Percentiles rank a stretch among this genome's conserved stretches.
Evolutionary conservation across 345 rosid genomes (phyloP).

Genomic region (Populus davidiana): DNA sequence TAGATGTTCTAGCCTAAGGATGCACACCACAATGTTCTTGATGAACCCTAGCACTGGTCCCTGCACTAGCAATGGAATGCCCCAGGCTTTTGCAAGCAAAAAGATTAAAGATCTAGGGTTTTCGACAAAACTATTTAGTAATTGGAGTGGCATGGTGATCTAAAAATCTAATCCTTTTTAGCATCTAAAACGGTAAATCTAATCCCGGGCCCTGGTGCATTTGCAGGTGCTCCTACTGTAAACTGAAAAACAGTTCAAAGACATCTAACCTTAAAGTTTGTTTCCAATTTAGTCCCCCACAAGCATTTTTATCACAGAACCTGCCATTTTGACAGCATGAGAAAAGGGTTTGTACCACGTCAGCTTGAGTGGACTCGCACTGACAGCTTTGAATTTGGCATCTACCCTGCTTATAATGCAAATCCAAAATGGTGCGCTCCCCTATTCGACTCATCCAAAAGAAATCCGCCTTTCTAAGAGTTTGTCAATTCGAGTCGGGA

Average conservation of each 20-base stretch:
- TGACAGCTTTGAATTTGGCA: slow-evolving; percentile 1
- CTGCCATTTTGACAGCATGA: neutral
- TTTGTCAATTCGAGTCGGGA: neutral
- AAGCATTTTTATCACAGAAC: neutral
- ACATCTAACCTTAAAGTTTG: neutral
- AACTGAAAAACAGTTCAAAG: neutral
- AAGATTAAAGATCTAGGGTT: neutral
- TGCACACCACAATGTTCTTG: neutral
- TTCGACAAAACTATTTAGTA: neutral
- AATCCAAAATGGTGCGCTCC: too few species aligned
- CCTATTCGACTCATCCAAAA: neutral
- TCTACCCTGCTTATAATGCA: neutral
- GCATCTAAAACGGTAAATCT: neutral
- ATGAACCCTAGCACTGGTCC: neutral
- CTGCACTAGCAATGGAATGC: neutral
- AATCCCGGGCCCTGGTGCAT: slow-evolving; percentile 2
- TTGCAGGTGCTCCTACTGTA: neutral
- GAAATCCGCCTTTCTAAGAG: neutral
- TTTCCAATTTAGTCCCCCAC: neutral
- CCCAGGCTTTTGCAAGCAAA: neutral
- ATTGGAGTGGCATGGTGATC: neutral
- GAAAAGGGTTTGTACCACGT: slow-evolving; percentile 11
- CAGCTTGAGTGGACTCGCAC: neutral
- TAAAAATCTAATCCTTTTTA: neutral
- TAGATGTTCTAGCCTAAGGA: too few species aligned